Percentiles rank a stretch among this genome's conserved stretches.
phyloP scores from a whole-genome alignment of 1,284 basidiomycete genomes.

The Vanrija sp. region DNA sequence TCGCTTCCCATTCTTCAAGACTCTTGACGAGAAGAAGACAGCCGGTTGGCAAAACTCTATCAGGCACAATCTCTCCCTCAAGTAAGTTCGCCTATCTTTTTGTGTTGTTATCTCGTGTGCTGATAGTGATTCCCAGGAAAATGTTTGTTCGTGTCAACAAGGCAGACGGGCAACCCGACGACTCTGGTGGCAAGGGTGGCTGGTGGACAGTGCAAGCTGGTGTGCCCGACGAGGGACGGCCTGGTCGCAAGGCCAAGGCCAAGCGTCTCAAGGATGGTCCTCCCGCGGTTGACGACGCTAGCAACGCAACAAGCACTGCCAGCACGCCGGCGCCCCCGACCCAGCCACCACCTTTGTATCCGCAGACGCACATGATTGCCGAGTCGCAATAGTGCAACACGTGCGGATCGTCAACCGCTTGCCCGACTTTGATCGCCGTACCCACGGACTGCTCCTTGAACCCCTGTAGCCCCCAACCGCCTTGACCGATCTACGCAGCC shows the following conservation, averaged over 20 bases:
- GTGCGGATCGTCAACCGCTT: too few species aligned
- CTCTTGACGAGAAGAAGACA: constrained; percentile 46
- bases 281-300: background rate
- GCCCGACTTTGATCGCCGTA: too few species aligned
- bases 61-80: constrained; percentile 47
- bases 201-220: constrained; percentile 50
- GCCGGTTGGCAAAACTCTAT: constrained; percentile 50
- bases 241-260: constrained; percentile 45
- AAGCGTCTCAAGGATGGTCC: constrained; percentile 16
- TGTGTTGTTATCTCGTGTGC: background rate
- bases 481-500: too few species aligned
- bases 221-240: constrained; percentile 46
- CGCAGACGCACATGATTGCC: too few species aligned
- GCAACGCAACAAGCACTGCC: background rate
- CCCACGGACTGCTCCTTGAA: too few species aligned
- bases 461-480: too few species aligned
- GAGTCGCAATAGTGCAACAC: too few species aligned
- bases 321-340: constrained; percentile 3
- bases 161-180: constrained; percentile 41
- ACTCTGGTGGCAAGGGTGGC: constrained; percentile 46
- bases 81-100: constrained; percentile 29
- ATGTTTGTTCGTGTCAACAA: constrained; percentile 50
- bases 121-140: constrained; percentile 33
- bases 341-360: background rate
- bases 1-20: constrained; percentile 49